Percentiles rank a stretch among this genome's conserved stretches.
Evolutionary conservation across 2,329 filamentous ascomycete genomes (phyloP).

Genomic region (Diplodia sapinea): DNA sequence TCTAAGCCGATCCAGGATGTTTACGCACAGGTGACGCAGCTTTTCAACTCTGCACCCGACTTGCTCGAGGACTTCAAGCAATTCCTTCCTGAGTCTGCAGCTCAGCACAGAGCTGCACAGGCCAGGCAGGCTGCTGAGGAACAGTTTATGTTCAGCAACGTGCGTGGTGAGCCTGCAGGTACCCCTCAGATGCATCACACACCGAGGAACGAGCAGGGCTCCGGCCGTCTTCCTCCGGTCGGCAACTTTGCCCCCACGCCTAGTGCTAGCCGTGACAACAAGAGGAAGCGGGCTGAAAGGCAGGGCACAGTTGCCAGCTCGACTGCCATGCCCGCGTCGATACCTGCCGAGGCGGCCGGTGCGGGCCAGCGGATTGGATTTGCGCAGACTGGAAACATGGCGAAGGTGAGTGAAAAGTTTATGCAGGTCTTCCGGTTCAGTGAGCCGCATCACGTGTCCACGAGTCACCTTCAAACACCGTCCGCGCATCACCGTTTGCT

Average conservation of each 20-base stretch:
- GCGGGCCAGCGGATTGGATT: conserved; percentile 36
- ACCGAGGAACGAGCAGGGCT: conserved; percentile 50
- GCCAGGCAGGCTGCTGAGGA: conserved; percentile 67
- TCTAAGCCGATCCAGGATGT: conserved; percentile 99
- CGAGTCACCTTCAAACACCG: neutral
- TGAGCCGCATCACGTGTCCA: neutral
- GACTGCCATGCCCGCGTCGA: conserved; percentile 43
- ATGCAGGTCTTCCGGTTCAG: neutral
- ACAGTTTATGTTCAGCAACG: conserved; percentile 68
- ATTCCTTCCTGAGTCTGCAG: conserved; percentile 89
- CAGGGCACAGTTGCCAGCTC: conserved; percentile 56
- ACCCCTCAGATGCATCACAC: conserved; percentile 56
- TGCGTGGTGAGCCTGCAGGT: conserved; percentile 59
- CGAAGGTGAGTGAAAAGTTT: conserved; percentile 40
- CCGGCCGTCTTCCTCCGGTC: conserved; percentile 75
- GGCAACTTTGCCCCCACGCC: conserved; percentile 89
- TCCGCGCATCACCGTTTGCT: neutral
- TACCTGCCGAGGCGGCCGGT: conserved; percentile 43
- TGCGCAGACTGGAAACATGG: conserved; percentile 40
- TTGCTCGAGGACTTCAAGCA: conserved; percentile 98
- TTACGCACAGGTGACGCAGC: conserved; percentile 91
- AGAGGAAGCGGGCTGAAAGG: conserved; percentile 75
- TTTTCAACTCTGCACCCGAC: conserved; percentile 93
- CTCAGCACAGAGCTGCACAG: conserved; percentile 62
- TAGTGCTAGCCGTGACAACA: conserved; percentile 86